Percentiles rank a stretch among this genome's conserved stretches.
phyloP scores from a whole-genome alignment of 345 rosid genomes.

The Eucalyptus lansdowneana region DNA sequence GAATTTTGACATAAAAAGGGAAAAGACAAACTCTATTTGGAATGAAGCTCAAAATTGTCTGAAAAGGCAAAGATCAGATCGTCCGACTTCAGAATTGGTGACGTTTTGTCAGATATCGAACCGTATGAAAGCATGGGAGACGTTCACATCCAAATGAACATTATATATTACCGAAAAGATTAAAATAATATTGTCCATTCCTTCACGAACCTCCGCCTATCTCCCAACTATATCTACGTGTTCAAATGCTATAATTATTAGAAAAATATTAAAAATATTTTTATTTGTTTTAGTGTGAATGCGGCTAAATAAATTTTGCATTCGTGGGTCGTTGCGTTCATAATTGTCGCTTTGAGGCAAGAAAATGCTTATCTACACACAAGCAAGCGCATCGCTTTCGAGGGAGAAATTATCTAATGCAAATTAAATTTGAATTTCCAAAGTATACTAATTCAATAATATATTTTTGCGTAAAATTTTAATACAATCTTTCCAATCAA shows the following conservation, averaged over 20 bases:
- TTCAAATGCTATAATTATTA: neutral
- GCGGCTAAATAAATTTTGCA: neutral
- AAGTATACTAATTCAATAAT: neutral
- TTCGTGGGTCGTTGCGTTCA: neutral
- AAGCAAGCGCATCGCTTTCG: neutral
- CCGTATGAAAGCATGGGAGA: neutral
- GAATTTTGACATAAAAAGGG: neutral
- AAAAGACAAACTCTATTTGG: neutral
- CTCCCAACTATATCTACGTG: neutral
- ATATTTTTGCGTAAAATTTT: neutral
- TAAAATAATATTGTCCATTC: neutral
- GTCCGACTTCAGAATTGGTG: neutral
- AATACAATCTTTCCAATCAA: rapidly evolving
- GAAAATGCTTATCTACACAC: neutral
- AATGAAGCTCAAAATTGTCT: neutral
- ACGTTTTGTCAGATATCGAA: neutral
- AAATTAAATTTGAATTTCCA: neutral
- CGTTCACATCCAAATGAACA: neutral
- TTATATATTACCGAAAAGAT: neutral
- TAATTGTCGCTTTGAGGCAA: neutral
- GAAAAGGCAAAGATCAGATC: neutral
- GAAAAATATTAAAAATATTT: neutral
- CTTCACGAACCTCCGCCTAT: neutral
- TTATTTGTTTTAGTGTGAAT: neutral
- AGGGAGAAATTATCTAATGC: neutral